phyloP scores from a whole-genome alignment of 305 asterid species.

The Andrographis paniculata region DNA sequence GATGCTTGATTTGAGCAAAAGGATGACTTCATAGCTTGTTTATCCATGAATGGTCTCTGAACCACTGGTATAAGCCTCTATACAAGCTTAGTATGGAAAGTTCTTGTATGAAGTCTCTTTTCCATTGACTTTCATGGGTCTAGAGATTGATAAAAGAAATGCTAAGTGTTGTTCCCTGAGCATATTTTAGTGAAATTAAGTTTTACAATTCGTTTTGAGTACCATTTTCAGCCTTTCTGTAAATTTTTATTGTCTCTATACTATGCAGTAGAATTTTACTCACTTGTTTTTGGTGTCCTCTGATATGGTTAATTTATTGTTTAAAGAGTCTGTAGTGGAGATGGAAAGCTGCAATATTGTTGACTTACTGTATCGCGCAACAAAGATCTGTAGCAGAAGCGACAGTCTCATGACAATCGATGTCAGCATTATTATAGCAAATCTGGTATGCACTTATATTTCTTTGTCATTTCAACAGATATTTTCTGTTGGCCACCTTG shows the following conservation, averaged over 20 bases:
- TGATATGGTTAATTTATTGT: not conserved
- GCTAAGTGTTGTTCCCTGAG: conserved; percentile 1
- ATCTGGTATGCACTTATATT: conserved; percentile 37
- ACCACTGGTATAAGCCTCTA: not conserved
- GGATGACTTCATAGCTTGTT: not conserved
- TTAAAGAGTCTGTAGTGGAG: not conserved
- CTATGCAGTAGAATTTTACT: not conserved
- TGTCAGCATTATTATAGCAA: conserved; percentile 43
- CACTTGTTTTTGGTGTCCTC: not conserved
- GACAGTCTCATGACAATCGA: conserved; percentile 34
- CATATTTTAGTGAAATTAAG: conserved; percentile 7
- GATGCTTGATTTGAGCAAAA: conserved; percentile 11
- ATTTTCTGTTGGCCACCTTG: conserved; percentile 2
- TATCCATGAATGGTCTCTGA: conserved; percentile 2
- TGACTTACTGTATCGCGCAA: conserved; percentile 19
- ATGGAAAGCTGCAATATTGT: conserved; percentile 6
- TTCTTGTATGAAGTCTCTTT: not conserved
- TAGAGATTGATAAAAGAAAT: not conserved
- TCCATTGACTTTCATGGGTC: not conserved
- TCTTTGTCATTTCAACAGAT: conserved; percentile 14
- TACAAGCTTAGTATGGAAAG: not conserved
- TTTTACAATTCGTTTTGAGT: not conserved
- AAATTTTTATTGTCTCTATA: not conserved
- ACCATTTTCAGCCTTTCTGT: not conserved
- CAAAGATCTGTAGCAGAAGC: conserved; percentile 28